Evolutionary conservation across 75 land plant species (phyloP).

Genomic region (Cupressus sempervirens): DNA sequence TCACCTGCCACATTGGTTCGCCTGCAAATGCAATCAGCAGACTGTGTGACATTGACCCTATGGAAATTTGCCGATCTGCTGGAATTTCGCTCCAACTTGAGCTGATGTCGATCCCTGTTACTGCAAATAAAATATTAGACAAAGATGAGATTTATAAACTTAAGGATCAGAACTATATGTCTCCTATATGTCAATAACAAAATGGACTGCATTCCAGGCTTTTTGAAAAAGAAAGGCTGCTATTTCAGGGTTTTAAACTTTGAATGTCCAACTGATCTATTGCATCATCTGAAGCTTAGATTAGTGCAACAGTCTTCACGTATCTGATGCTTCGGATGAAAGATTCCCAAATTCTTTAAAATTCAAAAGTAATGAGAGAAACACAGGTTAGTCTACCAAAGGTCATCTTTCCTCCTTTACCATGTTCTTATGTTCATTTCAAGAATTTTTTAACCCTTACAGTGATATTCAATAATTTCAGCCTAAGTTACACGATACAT

Average conservation of each 20-base stretch:
- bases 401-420: neutral
- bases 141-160: neutral
- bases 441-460: neutral
- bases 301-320: neutral
- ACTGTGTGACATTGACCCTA: neutral
- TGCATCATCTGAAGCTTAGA: neutral
- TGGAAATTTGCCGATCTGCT: neutral
- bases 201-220: neutral
- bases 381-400: neutral
- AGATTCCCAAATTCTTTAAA: neutral
- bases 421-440: neutral
- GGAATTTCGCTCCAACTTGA: neutral
- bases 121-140: neutral
- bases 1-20: neutral
- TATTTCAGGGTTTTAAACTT: neutral
- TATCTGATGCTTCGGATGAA: neutral
- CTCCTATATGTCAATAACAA: neutral
- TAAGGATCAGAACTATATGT: neutral
- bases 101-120: neutral
- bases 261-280: neutral
- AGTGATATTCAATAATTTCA: neutral
- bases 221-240: neutral
- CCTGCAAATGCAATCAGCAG: slow-evolving; percentile 1
- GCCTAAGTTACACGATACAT: too few species aligned
- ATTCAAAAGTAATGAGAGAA: neutral